Evolutionary conservation across 768 basidiomycete species (phyloP).

Genomic region (Kwoniella newhampshirensis): DNA sequence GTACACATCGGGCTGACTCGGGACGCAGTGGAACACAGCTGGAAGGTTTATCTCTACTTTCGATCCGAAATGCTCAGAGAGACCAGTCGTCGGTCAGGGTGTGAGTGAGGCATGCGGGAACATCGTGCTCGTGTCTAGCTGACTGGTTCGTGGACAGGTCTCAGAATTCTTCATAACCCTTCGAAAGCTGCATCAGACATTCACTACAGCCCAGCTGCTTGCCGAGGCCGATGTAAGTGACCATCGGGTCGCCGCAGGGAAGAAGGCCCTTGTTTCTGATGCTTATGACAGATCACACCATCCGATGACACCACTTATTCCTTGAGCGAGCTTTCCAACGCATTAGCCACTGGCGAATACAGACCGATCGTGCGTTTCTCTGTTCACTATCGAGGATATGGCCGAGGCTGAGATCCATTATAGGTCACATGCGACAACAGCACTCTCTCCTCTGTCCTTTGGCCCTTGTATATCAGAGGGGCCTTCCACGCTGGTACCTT

Average conservation of each 20-base stretch:
- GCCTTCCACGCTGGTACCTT: conserved; percentile 43
- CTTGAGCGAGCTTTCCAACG: conserved; percentile 33
- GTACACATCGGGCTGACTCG: not conserved
- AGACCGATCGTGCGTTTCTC: conserved; percentile 39
- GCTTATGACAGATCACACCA: conserved; percentile 43
- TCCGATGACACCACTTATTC: conserved; percentile 49
- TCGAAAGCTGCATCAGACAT: conserved; percentile 35
- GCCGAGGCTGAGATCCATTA: not conserved
- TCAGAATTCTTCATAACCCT: conserved; percentile 43
- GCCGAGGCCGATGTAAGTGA: conserved; percentile 47
- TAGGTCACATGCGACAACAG: conserved; percentile 45
- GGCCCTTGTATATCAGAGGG: conserved; percentile 46
- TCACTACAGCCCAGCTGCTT: conserved; percentile 35
- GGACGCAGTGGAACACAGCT: conserved; percentile 41
- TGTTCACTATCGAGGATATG: not conserved
- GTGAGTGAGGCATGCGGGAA: conserved; percentile 23
- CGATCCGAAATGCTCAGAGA: conserved; percentile 30
- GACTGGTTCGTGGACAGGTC: conserved; percentile 27
- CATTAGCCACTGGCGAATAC: conserved; percentile 28
- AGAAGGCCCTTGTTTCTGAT: too few species aligned
- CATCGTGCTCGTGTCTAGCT: too few species aligned
- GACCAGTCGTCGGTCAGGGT: conserved; percentile 22
- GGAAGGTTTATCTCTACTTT: conserved; percentile 48
- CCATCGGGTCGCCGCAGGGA: not conserved
- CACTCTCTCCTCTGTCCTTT: conserved; percentile 39